A percentile compares a stretch with the other conserved stretches of the same genome.
These are phyloP conservation scores for Yarrowia osloensis DNA, from an alignment of 805 yeast species.

Conservation along the genomic window DNA sequence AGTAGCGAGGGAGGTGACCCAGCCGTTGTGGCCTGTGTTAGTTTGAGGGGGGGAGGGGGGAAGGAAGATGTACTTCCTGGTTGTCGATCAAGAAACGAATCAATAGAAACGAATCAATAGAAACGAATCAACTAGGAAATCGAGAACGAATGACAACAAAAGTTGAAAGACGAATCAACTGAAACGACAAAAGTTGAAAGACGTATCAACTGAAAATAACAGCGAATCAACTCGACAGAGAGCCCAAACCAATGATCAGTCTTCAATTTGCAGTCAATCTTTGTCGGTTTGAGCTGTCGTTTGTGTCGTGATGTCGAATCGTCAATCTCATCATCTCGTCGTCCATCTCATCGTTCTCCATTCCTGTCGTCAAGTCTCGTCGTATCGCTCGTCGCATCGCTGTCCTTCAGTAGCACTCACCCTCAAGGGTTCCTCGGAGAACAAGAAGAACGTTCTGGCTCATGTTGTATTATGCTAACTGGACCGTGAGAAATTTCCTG, in stretches of 20 bases:
- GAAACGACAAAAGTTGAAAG: no score
- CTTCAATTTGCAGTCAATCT: no score
- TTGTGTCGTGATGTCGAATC: no score
- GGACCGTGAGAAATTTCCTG: slow-evolving; percentile 30
- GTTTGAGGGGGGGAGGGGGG: neutral
- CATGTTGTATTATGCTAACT: slow-evolving; percentile 35
- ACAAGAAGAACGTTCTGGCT: slow-evolving; percentile 81
- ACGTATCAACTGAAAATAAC: neutral
- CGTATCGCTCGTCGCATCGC: neutral
- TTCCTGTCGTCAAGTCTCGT: no score
- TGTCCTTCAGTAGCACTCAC: slow-evolving; percentile 42
- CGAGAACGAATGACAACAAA: neutral
- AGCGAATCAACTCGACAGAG: no score
- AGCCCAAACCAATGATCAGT: no score
- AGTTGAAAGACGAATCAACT: neutral
- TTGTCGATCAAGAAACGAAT: neutral
- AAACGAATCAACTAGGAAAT: neutral
- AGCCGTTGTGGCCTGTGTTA: slow-evolving; percentile 70
- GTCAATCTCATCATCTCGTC: no score
- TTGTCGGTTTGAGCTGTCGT: no score
- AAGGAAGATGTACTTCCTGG: no score
- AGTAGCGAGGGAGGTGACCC: slow-evolving; percentile 99
- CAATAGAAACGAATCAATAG: neutral
- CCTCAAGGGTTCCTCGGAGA: slow-evolving; percentile 99
- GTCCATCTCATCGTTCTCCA: no score